Evolutionary conservation across 176 grass and related monocot species (phyloP).

Genomic region (Musa schizocarpa): DNA sequence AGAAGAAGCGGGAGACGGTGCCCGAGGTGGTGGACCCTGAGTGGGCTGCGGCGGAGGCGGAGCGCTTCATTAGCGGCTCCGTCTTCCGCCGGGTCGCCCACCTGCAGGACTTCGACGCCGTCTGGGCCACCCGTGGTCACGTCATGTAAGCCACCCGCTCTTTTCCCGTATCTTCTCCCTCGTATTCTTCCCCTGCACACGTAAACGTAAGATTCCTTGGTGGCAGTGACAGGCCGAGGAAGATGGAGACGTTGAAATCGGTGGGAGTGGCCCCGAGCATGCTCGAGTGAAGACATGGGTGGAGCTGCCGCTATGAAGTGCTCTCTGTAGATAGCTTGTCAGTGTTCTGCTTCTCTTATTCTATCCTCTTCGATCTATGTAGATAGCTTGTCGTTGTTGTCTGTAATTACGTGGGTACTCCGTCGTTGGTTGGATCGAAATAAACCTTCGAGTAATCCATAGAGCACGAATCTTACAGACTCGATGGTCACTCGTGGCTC

Average conservation of each 20-base stretch:
- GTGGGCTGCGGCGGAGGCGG: slow-evolving; percentile 31
- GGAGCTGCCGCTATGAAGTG: too few relatives aligned
- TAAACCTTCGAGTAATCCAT: too few relatives aligned
- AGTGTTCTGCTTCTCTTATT: neutral
- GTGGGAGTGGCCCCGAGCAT: slow-evolving; percentile 43
- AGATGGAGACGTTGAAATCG: slow-evolving; percentile 65
- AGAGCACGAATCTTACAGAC: too few relatives aligned
- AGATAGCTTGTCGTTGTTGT: too few relatives aligned
- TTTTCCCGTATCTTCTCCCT: neutral
- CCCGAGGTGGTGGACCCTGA: slow-evolving; percentile 64
- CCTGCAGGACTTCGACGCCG: slow-evolving; percentile 46
- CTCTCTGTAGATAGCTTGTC: neutral
- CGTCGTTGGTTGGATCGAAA: too few relatives aligned
- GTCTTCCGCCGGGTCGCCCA: slow-evolving; percentile 64
- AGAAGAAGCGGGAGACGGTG: slow-evolving; percentile 71
- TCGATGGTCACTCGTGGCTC: too few relatives aligned
- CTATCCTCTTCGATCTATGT: too few relatives aligned
- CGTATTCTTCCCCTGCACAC: neutral
- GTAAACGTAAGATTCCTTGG: neutral
- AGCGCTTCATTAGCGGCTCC: slow-evolving; percentile 42
- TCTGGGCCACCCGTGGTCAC: slow-evolving; percentile 16
- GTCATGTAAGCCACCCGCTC: slow-evolving; percentile 2
- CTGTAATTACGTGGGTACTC: too few relatives aligned
- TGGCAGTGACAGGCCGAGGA: slow-evolving; percentile 16
- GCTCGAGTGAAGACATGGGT: neutral